phyloP scores from a whole-genome alignment of 139 green algal genomes.

The Picochlorum sp. region DNA sequence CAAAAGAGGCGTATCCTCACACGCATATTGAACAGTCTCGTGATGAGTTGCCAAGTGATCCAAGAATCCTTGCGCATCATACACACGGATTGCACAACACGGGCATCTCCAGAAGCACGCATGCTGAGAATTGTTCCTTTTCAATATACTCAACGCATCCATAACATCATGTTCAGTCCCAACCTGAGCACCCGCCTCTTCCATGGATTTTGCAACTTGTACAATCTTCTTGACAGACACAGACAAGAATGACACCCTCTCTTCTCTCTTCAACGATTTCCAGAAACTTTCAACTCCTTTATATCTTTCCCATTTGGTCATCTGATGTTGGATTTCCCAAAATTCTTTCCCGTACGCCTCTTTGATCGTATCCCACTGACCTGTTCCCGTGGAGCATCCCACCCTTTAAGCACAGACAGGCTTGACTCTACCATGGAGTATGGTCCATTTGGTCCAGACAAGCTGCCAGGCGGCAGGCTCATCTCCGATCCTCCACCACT shows the following conservation, averaged over 20 bases:
- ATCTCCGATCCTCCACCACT: background rate
- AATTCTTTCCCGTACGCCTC: no score
- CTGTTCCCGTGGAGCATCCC: constrained; percentile 7
- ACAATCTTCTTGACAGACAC: constrained; percentile 13
- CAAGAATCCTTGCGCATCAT: constrained; percentile 11
- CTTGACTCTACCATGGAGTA: constrained; percentile 8
- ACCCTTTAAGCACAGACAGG: constrained; percentile 16
- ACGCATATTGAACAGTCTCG: constrained; percentile 25
- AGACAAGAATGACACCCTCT: constrained; percentile 9
- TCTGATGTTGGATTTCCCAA: background rate
- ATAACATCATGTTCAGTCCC: constrained; percentile 12
- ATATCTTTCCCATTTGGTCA: constrained; percentile 20
- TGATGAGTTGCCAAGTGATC: constrained; percentile 21
- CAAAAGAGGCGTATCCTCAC: constrained; percentile 9
- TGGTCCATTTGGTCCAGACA: background rate
- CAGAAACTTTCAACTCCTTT: constrained; percentile 19
- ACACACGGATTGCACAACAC: constrained; percentile 17
- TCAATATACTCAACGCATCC: constrained; percentile 17
- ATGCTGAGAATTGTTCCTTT: constrained; percentile 4
- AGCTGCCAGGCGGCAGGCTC: background rate
- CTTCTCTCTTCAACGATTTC: constrained; percentile 6
- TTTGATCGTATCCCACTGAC: background rate
- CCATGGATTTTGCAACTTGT: constrained; percentile 16
- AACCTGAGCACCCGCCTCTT: constrained; percentile 6
- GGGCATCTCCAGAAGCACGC: constrained; percentile 29